A percentile compares a stretch with the other conserved stretches of the same genome.
Conservation (phyloP, 1,284 basidiomycete species). For the Termitomyces sp. region DNA sequence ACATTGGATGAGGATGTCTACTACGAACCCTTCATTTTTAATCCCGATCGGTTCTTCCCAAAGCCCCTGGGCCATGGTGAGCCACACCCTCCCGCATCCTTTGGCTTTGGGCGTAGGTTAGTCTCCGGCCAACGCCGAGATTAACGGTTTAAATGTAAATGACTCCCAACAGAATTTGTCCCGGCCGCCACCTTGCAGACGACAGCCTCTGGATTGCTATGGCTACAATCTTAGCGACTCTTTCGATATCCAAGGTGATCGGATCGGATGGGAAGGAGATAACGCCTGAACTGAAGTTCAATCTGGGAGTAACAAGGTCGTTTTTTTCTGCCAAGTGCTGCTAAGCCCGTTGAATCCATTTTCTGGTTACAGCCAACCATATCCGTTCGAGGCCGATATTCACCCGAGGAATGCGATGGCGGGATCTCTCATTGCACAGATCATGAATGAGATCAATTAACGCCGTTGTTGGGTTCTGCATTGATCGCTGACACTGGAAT, state of each 20-base stretch:
- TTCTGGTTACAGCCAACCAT: background rate
- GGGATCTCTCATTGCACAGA: background rate
- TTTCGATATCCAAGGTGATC: background rate
- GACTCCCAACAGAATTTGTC: background rate
- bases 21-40: slow-evolving; percentile 1
- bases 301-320: slow-evolving; percentile 4
- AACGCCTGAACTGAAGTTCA: background rate
- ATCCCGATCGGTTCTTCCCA: slow-evolving; percentile 2
- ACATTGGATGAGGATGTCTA: slow-evolving; percentile 5
- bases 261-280: slow-evolving; percentile 6
- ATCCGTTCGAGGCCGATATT: background rate
- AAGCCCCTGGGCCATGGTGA: slow-evolving; percentile 3
- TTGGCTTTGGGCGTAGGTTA: slow-evolving; percentile 6
- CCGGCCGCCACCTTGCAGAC: slow-evolving; percentile 2
- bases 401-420: background rate
- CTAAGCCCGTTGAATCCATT: background rate
- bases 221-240: slow-evolving; percentile 4
- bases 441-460: background rate
- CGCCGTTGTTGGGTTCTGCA: background rate
- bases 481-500: background rate
- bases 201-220: slow-evolving; percentile 9
- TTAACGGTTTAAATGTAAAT: background rate
- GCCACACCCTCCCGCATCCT: background rate
- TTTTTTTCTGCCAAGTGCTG: background rate
- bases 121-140: background rate